A percentile compares a stretch with the other conserved stretches of the same genome.
Conservation (phyloP, 2,329 filamentous ascomycete species). For the Arthrinium phaeospermum region DNA sequence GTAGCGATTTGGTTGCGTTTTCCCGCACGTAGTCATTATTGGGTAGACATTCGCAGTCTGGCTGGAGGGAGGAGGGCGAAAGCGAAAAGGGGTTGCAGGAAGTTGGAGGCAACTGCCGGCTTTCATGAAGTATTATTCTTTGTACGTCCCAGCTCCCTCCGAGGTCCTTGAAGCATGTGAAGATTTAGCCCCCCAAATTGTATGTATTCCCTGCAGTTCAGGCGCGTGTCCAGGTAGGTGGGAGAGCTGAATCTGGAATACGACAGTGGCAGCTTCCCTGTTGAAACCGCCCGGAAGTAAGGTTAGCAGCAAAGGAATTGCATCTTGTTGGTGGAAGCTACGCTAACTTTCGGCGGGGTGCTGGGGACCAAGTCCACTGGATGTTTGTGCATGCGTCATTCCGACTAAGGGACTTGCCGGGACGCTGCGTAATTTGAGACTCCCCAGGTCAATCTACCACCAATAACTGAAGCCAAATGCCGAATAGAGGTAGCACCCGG, state of each 20-base stretch:
- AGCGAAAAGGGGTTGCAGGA: neutral
- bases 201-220: neutral
- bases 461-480: neutral
- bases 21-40: slow-evolving; percentile 18
- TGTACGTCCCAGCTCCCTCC: slow-evolving; percentile 11
- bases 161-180: slow-evolving; percentile 1
- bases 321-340: neutral
- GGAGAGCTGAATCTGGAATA: slow-evolving; percentile 9
- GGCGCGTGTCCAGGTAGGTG: slow-evolving; percentile 10
- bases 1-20: slow-evolving; percentile 15
- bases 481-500: neutral
- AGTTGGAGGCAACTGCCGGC: neutral
- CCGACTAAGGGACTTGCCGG: slow-evolving; percentile 1
- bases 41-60: neutral
- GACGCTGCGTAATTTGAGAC: slow-evolving; percentile 3
- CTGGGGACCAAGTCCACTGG: neutral
- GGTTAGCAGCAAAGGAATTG: neutral
- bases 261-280: slow-evolving; percentile 7
- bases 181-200: neutral
- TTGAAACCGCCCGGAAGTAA: slow-evolving; percentile 4
- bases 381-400: slow-evolving; percentile 3
- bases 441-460: neutral
- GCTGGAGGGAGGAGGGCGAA: neutral
- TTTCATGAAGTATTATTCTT: neutral
- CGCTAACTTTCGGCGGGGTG: slow-evolving; percentile 13